These are phyloP conservation scores for Microdochium bolleyi DNA, from an alignment of 2,329 filamentous ascomycete species.

Conservation along the genomic window DNA sequence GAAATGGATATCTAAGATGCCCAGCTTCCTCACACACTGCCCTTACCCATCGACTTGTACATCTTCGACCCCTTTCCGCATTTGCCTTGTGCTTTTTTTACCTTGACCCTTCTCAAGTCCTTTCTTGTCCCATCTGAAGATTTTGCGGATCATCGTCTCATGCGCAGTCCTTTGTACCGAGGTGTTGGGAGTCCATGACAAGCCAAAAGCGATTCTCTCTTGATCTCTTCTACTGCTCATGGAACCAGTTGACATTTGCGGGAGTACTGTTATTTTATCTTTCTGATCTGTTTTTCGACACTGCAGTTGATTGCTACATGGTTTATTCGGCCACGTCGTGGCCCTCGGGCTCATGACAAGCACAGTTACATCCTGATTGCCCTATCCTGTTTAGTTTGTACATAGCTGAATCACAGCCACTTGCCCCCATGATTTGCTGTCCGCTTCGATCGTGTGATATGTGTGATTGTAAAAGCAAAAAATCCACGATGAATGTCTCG, in stretches of 20 bases:
- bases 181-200: neutral
- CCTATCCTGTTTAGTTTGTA: neutral
- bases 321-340: neutral
- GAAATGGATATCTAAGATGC: slow-evolving; percentile 65
- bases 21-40: neutral
- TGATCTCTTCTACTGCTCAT: slow-evolving; percentile 10
- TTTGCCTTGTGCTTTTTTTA: neutral
- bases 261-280: neutral
- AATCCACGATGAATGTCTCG: no score
- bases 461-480: neutral
- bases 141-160: slow-evolving; percentile 1
- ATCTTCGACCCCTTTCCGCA: neutral
- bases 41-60: neutral
- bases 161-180: neutral
- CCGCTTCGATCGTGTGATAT: neutral
- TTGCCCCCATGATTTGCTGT: neutral
- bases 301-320: neutral
- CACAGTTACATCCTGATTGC: neutral
- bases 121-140: neutral
- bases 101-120: neutral
- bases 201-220: neutral
- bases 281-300: neutral
- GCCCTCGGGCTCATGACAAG: neutral
- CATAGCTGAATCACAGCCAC: neutral
- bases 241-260: slow-evolving; percentile 1